Evolutionary conservation across 129 eudicot genomes (phyloP).

Genomic region (Solidago caesia): DNA sequence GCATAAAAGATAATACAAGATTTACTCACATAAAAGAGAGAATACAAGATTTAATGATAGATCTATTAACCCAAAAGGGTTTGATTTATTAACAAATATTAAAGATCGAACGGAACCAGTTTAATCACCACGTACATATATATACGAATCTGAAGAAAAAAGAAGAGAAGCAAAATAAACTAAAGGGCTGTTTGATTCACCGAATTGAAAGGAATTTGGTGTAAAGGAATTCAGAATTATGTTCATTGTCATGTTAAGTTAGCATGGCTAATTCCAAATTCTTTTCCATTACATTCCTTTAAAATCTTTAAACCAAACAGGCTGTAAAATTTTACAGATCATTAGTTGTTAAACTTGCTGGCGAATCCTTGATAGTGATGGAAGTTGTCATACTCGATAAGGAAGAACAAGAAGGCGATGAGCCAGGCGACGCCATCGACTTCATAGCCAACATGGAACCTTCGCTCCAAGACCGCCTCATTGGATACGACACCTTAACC

Average conservation of each 20-base stretch:
- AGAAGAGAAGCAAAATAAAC: neutral
- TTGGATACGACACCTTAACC: slow-evolving; percentile 40
- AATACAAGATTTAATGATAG: neutral
- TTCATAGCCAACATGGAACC: slow-evolving; percentile 31
- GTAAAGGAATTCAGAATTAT: too few relatives aligned
- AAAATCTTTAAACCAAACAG: too few relatives aligned
- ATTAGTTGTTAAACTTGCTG: neutral
- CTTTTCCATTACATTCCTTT: too few relatives aligned
- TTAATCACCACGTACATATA: neutral
- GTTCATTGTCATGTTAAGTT: too few relatives aligned
- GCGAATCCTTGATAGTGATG: neutral
- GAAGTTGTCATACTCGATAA: slow-evolving; percentile 4
- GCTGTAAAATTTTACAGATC: neutral
- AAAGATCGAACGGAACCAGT: neutral
- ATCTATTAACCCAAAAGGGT: neutral
- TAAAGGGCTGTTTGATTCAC: too few relatives aligned
- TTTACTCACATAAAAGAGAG: neutral
- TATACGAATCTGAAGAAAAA: neutral
- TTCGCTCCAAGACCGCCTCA: slow-evolving; percentile 55
- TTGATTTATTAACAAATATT: slow-evolving; percentile 15
- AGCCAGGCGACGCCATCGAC: slow-evolving; percentile 6
- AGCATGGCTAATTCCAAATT: too few relatives aligned
- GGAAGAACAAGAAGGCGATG: slow-evolving; percentile 18
- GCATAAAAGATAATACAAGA: neutral
- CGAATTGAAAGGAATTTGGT: too few relatives aligned